Percentiles rank a stretch among this genome's conserved stretches.
These are phyloP conservation scores for Akanthomyces uredinophilus DNA, from an alignment of 2,329 filamentous ascomycete genomes.

Conservation along the genomic window DNA sequence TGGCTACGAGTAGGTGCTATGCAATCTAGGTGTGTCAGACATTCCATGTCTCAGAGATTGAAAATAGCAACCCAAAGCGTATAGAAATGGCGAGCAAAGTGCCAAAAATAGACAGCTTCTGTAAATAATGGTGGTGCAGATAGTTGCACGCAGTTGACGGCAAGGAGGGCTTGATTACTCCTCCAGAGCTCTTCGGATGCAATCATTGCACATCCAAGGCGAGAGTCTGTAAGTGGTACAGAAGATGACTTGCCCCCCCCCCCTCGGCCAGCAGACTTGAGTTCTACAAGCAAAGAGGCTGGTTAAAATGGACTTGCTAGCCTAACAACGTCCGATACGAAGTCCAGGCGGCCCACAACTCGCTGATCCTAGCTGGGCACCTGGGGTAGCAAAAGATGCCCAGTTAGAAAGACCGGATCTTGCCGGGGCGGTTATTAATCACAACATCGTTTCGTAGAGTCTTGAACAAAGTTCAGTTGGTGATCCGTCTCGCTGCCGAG, in stretches of 20 bases:
- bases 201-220: no score
- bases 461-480: not conserved
- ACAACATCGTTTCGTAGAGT: not conserved
- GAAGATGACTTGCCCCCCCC: not conserved
- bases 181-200: not conserved
- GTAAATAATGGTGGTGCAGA: not conserved
- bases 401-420: not conserved
- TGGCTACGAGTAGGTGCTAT: not conserved
- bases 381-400: not conserved
- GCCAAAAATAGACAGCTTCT: not conserved
- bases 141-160: not conserved
- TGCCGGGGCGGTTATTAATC: slow-evolving; percentile 1
- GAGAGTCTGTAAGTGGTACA: not conserved
- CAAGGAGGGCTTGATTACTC: not conserved
- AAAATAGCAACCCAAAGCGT: not conserved
- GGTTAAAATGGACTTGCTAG: not conserved
- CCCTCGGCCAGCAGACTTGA: not conserved
- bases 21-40: not conserved
- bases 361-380: not conserved
- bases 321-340: not conserved
- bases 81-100: not conserved
- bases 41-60: not conserved
- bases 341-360: not conserved
- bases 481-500: no score
- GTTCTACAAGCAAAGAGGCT: not conserved